Conservation (phyloP, 1,284 basidiomycete genomes). For the Volvariella surrecta region DNA sequence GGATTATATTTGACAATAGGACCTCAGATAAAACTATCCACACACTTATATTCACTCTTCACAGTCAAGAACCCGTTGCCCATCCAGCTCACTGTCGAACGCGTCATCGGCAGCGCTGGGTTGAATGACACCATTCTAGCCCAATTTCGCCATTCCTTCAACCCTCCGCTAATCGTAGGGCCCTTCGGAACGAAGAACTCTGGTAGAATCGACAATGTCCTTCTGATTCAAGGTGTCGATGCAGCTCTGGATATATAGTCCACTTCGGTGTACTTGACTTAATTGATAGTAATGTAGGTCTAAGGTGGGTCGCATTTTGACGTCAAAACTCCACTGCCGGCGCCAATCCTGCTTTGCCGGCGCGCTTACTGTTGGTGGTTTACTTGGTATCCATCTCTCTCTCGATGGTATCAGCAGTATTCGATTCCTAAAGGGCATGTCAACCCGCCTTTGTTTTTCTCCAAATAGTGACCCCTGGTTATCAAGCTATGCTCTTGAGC, state of each 20-base stretch:
- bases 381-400: conserved; percentile 19
- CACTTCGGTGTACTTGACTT: conserved; percentile 28
- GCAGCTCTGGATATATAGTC: conserved; percentile 28
- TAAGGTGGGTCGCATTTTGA: conserved; percentile 21
- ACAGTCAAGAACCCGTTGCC: conserved; percentile 35
- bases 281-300: conserved; percentile 23
- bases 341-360: conserved; percentile 4
- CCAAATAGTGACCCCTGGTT: too few relatives aligned
- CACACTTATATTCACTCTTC: conserved; percentile 11
- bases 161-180: conserved; percentile 24
- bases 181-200: conserved; percentile 27
- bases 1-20: conserved; percentile 26
- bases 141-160: conserved; percentile 32
- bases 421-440: conserved; percentile 19
- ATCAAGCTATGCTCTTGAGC: too few relatives aligned
- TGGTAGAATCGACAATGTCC: conserved; percentile 28
- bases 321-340: background rate
- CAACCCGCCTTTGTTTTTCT: too few relatives aligned
- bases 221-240: conserved; percentile 25
- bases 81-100: conserved; percentile 33
- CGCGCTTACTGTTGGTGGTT: conserved; percentile 20
- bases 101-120: conserved; percentile 27
- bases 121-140: conserved; percentile 32
- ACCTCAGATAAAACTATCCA: background rate
- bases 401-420: conserved; percentile 17